phyloP scores from a whole-genome alignment of 495 filamentous ascomycete species.

The Baudoinia panamericana region DNA sequence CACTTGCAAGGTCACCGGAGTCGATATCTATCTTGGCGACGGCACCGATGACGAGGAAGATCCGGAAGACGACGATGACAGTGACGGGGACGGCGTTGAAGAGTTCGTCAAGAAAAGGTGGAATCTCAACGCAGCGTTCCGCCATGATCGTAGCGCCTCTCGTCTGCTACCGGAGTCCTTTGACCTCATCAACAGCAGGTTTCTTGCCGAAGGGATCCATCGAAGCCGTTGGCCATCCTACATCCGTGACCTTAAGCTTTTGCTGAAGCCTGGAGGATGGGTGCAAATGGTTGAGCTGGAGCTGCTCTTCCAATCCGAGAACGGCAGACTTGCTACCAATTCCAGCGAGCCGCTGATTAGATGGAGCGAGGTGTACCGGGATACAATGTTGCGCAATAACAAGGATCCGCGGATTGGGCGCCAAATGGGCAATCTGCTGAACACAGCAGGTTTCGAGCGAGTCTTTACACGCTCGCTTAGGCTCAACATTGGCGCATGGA shows the following conservation, averaged over 20 bases:
- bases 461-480: not conserved
- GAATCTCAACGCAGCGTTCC: constrained; percentile 24
- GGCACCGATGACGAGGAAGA: constrained; percentile 6
- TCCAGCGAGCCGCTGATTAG: constrained; percentile 15
- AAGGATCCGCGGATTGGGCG: constrained; percentile 26
- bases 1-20: constrained; percentile 12
- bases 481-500: constrained; percentile 22
- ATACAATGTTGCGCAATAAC: constrained; percentile 17
- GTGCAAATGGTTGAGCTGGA: constrained; percentile 85
- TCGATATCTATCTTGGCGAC: constrained; percentile 15
- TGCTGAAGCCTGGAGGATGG: constrained; percentile 65
- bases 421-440: constrained; percentile 13
- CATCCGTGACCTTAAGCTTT: constrained; percentile 59
- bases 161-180: constrained; percentile 46
- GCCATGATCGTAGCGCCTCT: constrained; percentile 13
- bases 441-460: constrained; percentile 7
- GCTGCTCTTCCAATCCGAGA: constrained; percentile 79
- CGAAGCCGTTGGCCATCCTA: constrained; percentile 64
- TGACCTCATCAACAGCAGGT: constrained; percentile 78
- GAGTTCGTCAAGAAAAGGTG: constrained; percentile 12
- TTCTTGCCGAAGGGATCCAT: constrained; percentile 69
- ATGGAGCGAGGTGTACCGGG: constrained; percentile 25
- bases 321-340: constrained; percentile 56
- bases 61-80: constrained; percentile 16
- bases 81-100: constrained; percentile 16